A percentile compares a stretch with the other conserved stretches of the same genome.
Conservation (phyloP, 2,329 filamentous ascomycete genomes). For the Fusarium transvaalense region DNA sequence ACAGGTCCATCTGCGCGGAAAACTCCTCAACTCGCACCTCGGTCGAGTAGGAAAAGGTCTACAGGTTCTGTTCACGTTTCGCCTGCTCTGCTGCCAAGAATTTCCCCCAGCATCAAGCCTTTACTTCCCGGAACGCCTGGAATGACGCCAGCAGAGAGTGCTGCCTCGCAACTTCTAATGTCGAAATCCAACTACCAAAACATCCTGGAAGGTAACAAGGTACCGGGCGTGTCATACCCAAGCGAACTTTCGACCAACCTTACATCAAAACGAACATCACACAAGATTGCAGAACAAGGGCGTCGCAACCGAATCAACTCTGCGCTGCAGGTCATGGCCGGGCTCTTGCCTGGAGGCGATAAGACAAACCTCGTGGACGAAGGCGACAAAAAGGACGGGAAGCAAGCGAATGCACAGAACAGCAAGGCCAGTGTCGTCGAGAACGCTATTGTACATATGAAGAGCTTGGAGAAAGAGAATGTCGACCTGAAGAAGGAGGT, state of each 20-base stretch:
- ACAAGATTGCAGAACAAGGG: conserved; percentile 98
- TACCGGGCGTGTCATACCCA: conserved; percentile 91
- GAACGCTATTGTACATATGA: conserved; percentile 95
- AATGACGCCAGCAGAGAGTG: conserved; percentile 67
- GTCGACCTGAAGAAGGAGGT: conserved; percentile 74
- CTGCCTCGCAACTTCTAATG: conserved; percentile 80
- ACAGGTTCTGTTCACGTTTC: conserved; percentile 81
- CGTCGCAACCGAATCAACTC: conserved; percentile 95
- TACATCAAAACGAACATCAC: conserved; percentile 95
- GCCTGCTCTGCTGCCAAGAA: conserved; percentile 86
- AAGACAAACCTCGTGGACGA: conserved; percentile 58
- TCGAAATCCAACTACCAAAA: conserved; percentile 99
- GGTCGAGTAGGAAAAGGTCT: conserved; percentile 78
- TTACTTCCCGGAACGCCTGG: conserved; percentile 74
- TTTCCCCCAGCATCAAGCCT: conserved; percentile 95
- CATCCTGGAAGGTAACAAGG: conserved; percentile 90
- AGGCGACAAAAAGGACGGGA: conserved; percentile 62
- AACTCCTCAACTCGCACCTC: conserved; percentile 68
- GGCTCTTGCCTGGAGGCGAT: conserved; percentile 76
- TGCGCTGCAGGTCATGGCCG: conserved; percentile 90
- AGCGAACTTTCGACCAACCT: conserved; percentile 92
- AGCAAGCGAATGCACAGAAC: conserved; percentile 70
- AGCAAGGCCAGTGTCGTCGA: conserved; percentile 99
- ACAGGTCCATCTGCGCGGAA: conserved; percentile 61
- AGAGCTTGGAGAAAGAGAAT: conserved; percentile 81